Evolutionary conservation across 2,329 filamentous ascomycete genomes (phyloP).

Genomic region (Chrysoporthe puriensis): DNA sequence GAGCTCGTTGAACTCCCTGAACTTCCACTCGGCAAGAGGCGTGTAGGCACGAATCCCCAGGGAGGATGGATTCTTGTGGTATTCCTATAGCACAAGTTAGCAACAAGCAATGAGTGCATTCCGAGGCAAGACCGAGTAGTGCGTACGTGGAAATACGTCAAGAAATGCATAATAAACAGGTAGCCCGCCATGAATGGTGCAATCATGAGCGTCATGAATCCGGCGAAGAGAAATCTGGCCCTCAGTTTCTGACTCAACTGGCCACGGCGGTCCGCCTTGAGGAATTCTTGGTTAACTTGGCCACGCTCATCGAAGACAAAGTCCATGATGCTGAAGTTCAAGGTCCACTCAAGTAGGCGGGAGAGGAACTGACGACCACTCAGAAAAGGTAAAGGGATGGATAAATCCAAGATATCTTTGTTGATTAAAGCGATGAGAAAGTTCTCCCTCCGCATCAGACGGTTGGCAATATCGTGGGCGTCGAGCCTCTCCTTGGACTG

Average conservation of each 20-base stretch:
- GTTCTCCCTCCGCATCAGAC: conserved; percentile 94
- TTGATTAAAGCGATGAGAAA: conserved; percentile 97
- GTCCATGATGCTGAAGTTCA: conserved; percentile 88
- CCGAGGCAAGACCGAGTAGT: not conserved
- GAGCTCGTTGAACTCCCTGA: conserved; percentile 96
- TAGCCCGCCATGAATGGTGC: conserved; percentile 88
- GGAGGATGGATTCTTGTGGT: conserved; percentile 88
- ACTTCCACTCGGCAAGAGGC: conserved; percentile 94
- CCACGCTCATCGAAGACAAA: conserved; percentile 91
- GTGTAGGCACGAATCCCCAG: conserved; percentile 91
- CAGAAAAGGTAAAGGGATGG: conserved; percentile 82
- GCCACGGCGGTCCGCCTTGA: conserved; percentile 80
- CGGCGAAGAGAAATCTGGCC: conserved; percentile 79
- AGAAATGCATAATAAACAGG: conserved; percentile 86
- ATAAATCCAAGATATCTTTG: conserved; percentile 90
- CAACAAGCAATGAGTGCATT: not conserved
- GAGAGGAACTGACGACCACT: conserved; percentile 83
- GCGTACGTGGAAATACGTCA: conserved; percentile 88
- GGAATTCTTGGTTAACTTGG: conserved; percentile 82
- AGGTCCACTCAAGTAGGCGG: conserved; percentile 86
- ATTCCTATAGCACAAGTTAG: conserved; percentile 65
- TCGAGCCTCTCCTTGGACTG: conserved; percentile 94
- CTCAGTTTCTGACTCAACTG: conserved; percentile 78
- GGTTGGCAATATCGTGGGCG: conserved; percentile 95
- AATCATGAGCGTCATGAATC: conserved; percentile 82